Evolutionary conservation across 345 rosid genomes (phyloP).

Genomic region (Microthlaspi erraticum): DNA sequence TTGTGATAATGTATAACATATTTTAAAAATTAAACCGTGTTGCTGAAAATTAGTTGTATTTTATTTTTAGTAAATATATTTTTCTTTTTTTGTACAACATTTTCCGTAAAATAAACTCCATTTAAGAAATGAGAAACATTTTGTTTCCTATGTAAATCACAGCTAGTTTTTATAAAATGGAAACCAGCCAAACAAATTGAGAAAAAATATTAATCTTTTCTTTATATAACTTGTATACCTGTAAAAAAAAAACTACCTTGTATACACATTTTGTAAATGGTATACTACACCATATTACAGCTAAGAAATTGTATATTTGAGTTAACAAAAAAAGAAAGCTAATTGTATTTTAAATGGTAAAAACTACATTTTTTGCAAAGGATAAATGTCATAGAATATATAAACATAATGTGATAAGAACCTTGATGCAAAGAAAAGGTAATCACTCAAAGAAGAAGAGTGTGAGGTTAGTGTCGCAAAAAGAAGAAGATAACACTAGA

Average conservation of each 20-base stretch:
- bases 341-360: no score
- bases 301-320: background rate
- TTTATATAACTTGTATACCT: background rate
- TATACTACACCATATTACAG: conserved; percentile 8
- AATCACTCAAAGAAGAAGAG: conserved; percentile 1
- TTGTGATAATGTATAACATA: background rate
- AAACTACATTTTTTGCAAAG: background rate
- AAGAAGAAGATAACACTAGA: conserved; percentile 6
- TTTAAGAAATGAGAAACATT: background rate
- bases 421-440: background rate
- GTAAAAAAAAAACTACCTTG: no score
- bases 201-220: background rate
- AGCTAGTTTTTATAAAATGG: background rate
- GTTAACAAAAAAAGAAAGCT: background rate
- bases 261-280: no score
- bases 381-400: background rate
- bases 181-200: background rate
- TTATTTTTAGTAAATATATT: background rate
- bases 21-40: background rate
- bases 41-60: background rate
- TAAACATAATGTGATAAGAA: background rate
- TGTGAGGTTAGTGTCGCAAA: conserved; percentile 21
- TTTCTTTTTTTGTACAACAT: no score
- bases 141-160: background rate
- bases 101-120: background rate